Evolutionary conservation across 768 basidiomycete genomes (phyloP).

Genomic region (Hygrophorus russula): DNA sequence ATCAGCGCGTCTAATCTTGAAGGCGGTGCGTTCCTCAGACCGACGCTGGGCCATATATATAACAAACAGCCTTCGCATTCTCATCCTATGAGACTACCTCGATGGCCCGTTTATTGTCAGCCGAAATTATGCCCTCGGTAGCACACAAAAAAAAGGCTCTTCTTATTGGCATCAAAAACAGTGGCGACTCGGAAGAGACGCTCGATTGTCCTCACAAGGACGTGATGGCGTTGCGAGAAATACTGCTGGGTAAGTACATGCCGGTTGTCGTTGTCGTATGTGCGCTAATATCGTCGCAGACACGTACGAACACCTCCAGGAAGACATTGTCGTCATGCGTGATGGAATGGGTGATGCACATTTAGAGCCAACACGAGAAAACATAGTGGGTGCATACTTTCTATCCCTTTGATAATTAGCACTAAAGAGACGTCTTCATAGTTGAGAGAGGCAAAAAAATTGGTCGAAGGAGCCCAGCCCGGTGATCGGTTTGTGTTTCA

Average conservation of each 20-base stretch:
- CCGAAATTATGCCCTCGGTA: too few species aligned
- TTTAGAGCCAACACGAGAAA: conserved; percentile 27
- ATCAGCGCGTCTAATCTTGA: too few species aligned
- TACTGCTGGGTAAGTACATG: conserved; percentile 24
- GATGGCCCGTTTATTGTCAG: too few species aligned
- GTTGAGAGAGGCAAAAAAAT: conserved; percentile 28
- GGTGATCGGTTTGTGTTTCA: conserved; percentile 49
- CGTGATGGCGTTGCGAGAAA: conserved; percentile 19
- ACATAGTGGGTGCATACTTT: conserved; percentile 28
- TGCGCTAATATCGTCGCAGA: conserved; percentile 15
- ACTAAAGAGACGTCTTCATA: conserved; percentile 10
- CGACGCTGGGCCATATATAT: too few species aligned
- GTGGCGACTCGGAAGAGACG: conserved; percentile 9
- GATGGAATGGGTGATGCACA: conserved; percentile 22
- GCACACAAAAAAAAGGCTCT: conserved; percentile 23
- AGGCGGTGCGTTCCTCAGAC: too few species aligned
- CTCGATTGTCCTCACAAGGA: conserved; percentile 29
- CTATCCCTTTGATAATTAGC: not conserved
- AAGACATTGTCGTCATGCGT: conserved; percentile 32
- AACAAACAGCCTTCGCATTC: too few species aligned
- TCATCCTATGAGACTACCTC: too few species aligned
- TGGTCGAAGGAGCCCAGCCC: conserved; percentile 30
- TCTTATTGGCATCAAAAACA: conserved; percentile 25
- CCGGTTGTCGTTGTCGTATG: not conserved
- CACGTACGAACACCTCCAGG: conserved; percentile 23